Evolutionary conservation across 495 filamentous ascomycete genomes (phyloP), one percentile per base, ranked within the genome.

Genomic region (Podospora anserina): DNA sequence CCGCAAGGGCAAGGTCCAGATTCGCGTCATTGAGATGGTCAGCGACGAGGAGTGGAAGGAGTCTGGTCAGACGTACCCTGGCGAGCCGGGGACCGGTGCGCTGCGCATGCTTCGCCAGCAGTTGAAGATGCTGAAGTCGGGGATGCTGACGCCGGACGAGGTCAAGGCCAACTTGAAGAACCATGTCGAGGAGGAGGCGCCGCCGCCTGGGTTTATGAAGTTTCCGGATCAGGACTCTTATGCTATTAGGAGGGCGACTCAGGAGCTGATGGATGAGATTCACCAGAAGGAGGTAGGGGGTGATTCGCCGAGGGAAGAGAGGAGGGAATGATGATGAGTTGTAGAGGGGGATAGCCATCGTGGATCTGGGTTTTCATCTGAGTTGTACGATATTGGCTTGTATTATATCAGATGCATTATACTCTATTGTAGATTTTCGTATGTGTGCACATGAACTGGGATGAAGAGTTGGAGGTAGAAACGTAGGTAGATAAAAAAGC

Each of bases 1-100:
- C 23, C 86, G 92, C 71, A 78, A 86, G 34, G 92, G 92, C 39
- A 96, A 96, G 78, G 90, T 90, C 84, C 93, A 93, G 74, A 78
- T 95, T 44, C 87, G 88, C 63, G 78, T 93, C 59, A 82, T 96
- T 61, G 80, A 89, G 69, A 83, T 96, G 68, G 81, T 96, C 18
- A 83, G 83, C 68, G 91, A 96, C 74, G 84, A 89, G 67, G 88
- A 91, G 62, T 97, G 84, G 76, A 71, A 68, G 23, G 61, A 62
- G 0, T 80, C 75, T 55, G 83, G 82, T 34, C 30, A 76, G 65
- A 72, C 66, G 6, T 87, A 85, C 70, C 77, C 81, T 3, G 84
- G 84, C 44, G 77, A 80, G 70, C 73, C 76, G 6, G 74, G 68
- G 63, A 80, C 76, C 26, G 82, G 82, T 57, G 58, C 65, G 7